A percentile compares a stretch with the other conserved stretches of the same genome.
These are phyloP conservation scores for Brassica hybrid DNA, from an alignment of 441 rosid species.

Conservation along the genomic window DNA sequence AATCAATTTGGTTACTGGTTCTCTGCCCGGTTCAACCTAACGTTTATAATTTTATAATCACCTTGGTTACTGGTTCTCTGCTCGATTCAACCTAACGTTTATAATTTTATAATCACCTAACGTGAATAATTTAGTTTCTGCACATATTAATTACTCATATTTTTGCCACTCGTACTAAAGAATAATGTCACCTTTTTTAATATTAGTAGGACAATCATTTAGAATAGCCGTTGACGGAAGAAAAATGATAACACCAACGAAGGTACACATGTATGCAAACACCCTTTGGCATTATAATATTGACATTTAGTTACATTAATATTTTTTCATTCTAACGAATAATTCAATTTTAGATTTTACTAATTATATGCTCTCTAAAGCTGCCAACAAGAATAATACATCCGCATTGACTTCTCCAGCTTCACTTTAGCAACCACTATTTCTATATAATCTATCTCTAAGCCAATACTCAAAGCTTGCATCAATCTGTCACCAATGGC, in stretches of 20 bases:
- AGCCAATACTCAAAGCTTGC: slow-evolving; percentile 19
- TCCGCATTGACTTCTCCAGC: slow-evolving; percentile 1
- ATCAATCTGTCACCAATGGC: slow-evolving; percentile 27
- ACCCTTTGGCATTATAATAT: slow-evolving; percentile 32
- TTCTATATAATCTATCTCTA: slow-evolving; percentile 5
- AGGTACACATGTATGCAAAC: slow-evolving; percentile 35
- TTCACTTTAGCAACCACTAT: slow-evolving; percentile 2
- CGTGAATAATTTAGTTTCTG: not conserved
- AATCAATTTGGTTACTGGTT: not conserved
- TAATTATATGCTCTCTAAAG: not conserved
- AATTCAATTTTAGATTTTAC: not conserved
- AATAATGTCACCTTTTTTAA: not conserved
- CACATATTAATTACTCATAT: not conserved
- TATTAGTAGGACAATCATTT: slow-evolving; percentile 20
- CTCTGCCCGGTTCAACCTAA: not conserved
- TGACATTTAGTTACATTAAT: not conserved
- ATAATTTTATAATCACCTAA: not conserved
- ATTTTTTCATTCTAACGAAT: not conserved
- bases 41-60: not conserved
- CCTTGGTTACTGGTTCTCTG: not conserved
- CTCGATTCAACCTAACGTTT: not conserved
- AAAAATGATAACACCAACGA: slow-evolving; percentile 24
- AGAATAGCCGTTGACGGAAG: slow-evolving; percentile 14
- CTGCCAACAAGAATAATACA: not conserved
- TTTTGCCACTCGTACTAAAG: not conserved